phyloP scores from a whole-genome alignment of 2,329 filamentous ascomycete species.

The Apiospora aurea region DNA sequence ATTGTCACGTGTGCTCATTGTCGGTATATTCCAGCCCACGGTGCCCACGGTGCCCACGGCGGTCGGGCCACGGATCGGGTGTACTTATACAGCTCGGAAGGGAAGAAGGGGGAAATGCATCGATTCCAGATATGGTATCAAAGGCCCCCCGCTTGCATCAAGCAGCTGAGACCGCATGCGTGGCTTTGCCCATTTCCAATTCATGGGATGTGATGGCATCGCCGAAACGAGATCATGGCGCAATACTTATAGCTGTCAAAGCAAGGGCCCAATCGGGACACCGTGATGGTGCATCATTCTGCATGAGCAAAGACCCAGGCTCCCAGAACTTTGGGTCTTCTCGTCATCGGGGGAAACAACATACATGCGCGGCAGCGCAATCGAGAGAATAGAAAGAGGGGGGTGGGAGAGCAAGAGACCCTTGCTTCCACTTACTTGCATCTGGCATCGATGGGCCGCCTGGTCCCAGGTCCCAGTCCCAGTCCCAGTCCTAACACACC shows the following conservation, averaged over 20 bases:
- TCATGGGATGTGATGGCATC: slow-evolving; percentile 19
- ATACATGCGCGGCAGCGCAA: neutral
- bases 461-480: too few relatives aligned
- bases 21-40: neutral
- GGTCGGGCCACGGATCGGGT: neutral
- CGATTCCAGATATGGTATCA: slow-evolving; percentile 2
- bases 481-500: neutral
- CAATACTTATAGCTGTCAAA: neutral
- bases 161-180: neutral
- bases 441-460: neutral
- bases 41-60: neutral
- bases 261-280: neutral
- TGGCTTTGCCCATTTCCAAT: neutral
- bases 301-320: slow-evolving; percentile 7
- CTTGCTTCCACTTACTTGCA: slow-evolving; percentile 10
- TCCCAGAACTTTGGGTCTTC: slow-evolving; percentile 7
- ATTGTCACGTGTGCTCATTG: slow-evolving; percentile 11
- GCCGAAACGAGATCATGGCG: slow-evolving; percentile 8
- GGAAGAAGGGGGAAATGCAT: neutral
- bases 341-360: slow-evolving; percentile 8
- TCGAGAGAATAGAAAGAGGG: neutral
- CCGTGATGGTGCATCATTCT: slow-evolving; percentile 1
- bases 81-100: neutral
- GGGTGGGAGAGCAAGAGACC: neutral
- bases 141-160: slow-evolving; percentile 7